Evolutionary conservation across 2,329 filamentous ascomycete species (phyloP), one percentile per base, ranked within the genome.

Genomic region (Fusarium succisae): DNA sequence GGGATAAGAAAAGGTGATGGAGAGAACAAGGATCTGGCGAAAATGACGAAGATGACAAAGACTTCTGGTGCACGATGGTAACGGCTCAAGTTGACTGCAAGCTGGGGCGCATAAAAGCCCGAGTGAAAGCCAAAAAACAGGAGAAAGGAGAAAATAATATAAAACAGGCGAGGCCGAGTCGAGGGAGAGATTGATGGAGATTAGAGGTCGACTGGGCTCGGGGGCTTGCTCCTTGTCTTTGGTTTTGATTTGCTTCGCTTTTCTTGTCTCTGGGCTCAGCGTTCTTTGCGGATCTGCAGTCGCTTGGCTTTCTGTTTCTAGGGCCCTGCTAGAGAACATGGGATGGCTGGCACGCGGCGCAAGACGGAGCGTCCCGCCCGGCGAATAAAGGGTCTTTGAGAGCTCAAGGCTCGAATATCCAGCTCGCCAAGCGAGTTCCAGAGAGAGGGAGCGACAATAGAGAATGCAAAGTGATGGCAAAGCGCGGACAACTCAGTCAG

Each of bases 21-120:
- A 63, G 58, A 64, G 63, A 76, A 57, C 65, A 74, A 75, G 73
- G 73, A 75, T 75, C 62, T 73, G 63, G 62, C 53, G 55, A 65
- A 75, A 71, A 75, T 75, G 73, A 75, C 73, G 73, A 75, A 68
- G 69, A 73, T 75, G 66, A 75, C 69, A 72, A 73, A 75, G 69
- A 60, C 48, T 28, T 53, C 54, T 55, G 73, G 70, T 75, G 54
- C 62, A 58, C 57, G 59, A 73, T 60, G 62, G 41, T 55, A 62
- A 60, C 37, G 55, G 43, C 53, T 54, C 63, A 61, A 53, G 66
- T 61, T 47, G 37, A 55, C 55, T 56, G 60, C 58, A 63, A 59
- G 37, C 44, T 65, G 41, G 39, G 47, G 55, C 59, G 56, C 62
- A 44, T 51, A 55, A 45, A 28, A 62, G 57, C 48, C 50, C 22